These are phyloP conservation scores for Hydnum rufescens DNA, from an alignment of 768 basidiomycete genomes.

Conservation along the genomic window DNA sequence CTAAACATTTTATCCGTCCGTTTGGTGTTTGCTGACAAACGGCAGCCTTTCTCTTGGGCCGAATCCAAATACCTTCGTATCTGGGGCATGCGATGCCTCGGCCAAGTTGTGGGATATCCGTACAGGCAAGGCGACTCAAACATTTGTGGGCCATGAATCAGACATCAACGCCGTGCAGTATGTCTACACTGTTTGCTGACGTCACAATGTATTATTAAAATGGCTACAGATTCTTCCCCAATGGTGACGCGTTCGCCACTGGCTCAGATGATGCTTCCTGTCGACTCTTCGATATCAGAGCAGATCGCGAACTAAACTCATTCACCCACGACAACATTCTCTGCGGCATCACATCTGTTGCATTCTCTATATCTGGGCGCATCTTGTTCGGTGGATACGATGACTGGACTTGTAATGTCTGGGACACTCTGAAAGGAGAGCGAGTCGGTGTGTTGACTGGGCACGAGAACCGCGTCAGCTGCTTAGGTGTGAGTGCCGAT, in stretches of 20 bases:
- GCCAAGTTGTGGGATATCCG: conserved; percentile 99
- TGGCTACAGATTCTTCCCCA: conserved; percentile 84
- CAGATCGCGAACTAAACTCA: conserved; percentile 88
- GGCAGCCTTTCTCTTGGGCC: conserved; percentile 80
- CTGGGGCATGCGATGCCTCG: conserved; percentile 94
- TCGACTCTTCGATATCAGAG: conserved; percentile 92
- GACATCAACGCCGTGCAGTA: conserved; percentile 99
- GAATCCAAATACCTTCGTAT: conserved; percentile 91
- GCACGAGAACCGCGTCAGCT: conserved; percentile 95
- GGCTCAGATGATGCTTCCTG: conserved; percentile 98
- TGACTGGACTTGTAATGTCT: conserved; percentile 99
- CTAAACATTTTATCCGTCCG: background rate
- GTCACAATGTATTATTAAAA: background rate
- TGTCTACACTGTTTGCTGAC: conserved; percentile 18
- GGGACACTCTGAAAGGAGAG: conserved; percentile 98
- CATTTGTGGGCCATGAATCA: conserved; percentile 94
- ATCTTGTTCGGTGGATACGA: conserved; percentile 98
- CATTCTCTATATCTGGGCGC: conserved; percentile 93
- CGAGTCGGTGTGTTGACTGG: conserved; percentile 93
- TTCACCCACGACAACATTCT: conserved; percentile 98
- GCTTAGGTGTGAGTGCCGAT: conserved; percentile 86
- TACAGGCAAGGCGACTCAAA: conserved; percentile 92
- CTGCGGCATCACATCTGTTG: conserved; percentile 96
- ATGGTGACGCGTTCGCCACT: conserved; percentile 96
- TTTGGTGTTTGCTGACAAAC: background rate